phyloP scores from a whole-genome alignment of 2,329 filamentous ascomycete species.

The Sporothrix pseudoabietina region DNA sequence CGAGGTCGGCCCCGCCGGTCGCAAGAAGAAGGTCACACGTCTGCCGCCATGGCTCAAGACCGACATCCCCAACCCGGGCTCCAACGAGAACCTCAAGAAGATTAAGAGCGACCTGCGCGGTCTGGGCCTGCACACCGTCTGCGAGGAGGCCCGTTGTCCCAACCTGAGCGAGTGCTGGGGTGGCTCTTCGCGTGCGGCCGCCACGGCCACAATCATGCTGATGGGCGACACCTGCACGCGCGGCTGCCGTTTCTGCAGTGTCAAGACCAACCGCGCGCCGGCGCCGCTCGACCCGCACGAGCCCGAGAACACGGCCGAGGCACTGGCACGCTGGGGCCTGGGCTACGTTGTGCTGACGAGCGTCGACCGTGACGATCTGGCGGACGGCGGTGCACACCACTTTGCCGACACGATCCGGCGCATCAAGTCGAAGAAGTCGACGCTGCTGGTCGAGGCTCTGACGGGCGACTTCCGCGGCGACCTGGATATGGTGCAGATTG shows the following conservation, averaged over 20 bases:
- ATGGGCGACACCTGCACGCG: conserved; percentile 99
- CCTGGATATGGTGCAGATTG: conserved; percentile 79
- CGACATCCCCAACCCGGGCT: conserved; percentile 71
- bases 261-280: conserved; percentile 80
- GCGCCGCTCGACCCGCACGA: conserved; percentile 89
- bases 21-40: conserved; percentile 67
- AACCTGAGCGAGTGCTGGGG: conserved; percentile 99
- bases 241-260: conserved; percentile 94
- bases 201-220: conserved; percentile 97
- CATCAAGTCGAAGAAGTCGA: conserved; percentile 82
- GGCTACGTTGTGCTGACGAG: conserved; percentile 94
- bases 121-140: conserved; percentile 89
- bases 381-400: conserved; percentile 84
- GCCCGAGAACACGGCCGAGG: conserved; percentile 95
- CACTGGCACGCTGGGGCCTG: conserved; percentile 86
- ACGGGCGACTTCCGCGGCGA: conserved; percentile 88
- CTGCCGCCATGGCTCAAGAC: conserved; percentile 96
- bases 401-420: conserved; percentile 92
- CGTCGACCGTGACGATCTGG: conserved; percentile 90
- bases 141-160: conserved; percentile 94
- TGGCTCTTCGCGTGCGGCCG: conserved; percentile 80
- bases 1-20: conserved; percentile 64
- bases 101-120: conserved; percentile 93
- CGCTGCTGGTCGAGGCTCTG: conserved; percentile 77
- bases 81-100: conserved; percentile 81